Conservation (phyloP, 2,329 filamentous ascomycete genomes). For the Lasiodiplodia sp. region DNA sequence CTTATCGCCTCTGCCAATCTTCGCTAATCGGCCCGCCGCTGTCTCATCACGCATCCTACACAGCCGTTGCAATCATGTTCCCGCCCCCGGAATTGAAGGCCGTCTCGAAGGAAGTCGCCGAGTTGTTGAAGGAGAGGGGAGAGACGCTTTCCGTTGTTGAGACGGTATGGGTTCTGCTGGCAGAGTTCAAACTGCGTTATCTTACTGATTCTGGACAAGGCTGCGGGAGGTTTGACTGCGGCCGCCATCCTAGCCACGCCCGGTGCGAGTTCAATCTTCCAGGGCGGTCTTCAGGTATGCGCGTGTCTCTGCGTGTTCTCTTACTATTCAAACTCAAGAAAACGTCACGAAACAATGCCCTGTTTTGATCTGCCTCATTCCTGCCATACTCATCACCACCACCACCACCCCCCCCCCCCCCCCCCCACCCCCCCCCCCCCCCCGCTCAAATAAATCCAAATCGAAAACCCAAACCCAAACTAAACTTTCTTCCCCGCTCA, state of each 20-base stretch:
- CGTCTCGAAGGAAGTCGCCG: slow-evolving; percentile 58
- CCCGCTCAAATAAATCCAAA: not conserved
- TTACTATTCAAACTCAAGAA: not conserved
- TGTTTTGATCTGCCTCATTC: not conserved
- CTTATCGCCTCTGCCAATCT: not conserved
- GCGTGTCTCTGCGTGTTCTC: slow-evolving; percentile 48
- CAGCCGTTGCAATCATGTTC: slow-evolving; percentile 7
- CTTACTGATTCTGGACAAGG: slow-evolving; percentile 46
- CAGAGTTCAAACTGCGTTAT: too few species aligned
- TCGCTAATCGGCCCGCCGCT: not conserved
- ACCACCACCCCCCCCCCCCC: not conserved
- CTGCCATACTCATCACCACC: not conserved
- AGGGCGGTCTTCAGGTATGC: slow-evolving; percentile 58
- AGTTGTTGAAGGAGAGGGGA: slow-evolving; percentile 61
- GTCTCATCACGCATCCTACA: not conserved
- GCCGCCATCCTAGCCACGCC: slow-evolving; percentile 65
- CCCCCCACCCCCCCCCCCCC: not conserved
- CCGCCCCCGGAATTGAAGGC: slow-evolving; percentile 41
- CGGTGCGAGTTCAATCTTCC: slow-evolving; percentile 65
- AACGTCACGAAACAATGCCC: not conserved
- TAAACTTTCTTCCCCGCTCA: not conserved
- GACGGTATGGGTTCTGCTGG: slow-evolving; percentile 53
- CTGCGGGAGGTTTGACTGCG: slow-evolving; percentile 68
- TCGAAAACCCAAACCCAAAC: too few species aligned
- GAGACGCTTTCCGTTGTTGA: slow-evolving; percentile 69